Evolutionary conservation across 768 basidiomycete species (phyloP).

Genomic region (Lentinula lateritia): DNA sequence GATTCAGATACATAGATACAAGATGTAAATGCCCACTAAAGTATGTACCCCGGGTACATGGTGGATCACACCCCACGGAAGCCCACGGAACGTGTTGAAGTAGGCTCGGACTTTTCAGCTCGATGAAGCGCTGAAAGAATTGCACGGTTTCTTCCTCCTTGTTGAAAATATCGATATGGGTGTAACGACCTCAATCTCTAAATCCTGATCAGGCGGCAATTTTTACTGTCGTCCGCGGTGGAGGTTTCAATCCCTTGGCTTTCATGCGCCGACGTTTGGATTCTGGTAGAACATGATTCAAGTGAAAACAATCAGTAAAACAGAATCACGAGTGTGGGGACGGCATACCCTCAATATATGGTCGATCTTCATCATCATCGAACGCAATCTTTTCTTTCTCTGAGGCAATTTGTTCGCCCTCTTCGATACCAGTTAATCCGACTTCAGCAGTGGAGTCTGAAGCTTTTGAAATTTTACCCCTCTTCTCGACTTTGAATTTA

Average conservation of each 20-base stretch:
- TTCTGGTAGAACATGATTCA: conserved; percentile 32
- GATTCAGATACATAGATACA: background rate
- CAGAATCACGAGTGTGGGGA: conserved; percentile 3
- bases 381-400: conserved; percentile 49
- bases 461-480: conserved; percentile 40
- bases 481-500: conserved; percentile 92
- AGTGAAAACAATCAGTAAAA: conserved; percentile 2
- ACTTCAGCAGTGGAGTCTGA: conserved; percentile 20
- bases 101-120: too few relatives aligned
- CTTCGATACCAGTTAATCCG: conserved; percentile 22
- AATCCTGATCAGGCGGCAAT: conserved; percentile 13
- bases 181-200: background rate
- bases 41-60: too few relatives aligned
- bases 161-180: background rate
- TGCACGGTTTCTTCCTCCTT: background rate
- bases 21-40: background rate
- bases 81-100: too few relatives aligned
- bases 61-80: too few relatives aligned
- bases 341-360: conserved; percentile 72
- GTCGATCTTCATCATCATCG: conserved; percentile 70
- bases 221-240: conserved; percentile 38
- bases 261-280: conserved; percentile 73
- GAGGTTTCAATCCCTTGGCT: conserved; percentile 66
- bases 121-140: too few relatives aligned
- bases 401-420: conserved; percentile 23